phyloP scores from a whole-genome alignment of 2,329 filamentous ascomycete genomes.

The Chaetomium sp. region DNA sequence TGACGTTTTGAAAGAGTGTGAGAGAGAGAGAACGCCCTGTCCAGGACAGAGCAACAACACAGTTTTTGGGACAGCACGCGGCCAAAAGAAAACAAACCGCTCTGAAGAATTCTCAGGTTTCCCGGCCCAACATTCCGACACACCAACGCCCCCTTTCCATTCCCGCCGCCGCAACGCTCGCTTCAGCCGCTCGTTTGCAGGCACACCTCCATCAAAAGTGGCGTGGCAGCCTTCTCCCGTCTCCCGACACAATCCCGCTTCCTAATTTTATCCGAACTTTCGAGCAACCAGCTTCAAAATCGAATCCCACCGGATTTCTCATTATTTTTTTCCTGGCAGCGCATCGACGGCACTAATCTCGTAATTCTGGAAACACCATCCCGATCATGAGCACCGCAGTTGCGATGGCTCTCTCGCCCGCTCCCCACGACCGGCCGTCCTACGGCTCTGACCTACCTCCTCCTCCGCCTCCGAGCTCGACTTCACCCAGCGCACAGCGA shows the following conservation, averaged over 20 bases:
- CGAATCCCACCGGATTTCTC: constrained; percentile 4
- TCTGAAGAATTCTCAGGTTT: background rate
- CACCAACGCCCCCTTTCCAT: constrained; percentile 6
- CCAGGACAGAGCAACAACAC: background rate
- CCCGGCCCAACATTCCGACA: background rate
- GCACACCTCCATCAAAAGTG: background rate
- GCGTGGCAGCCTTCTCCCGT: background rate
- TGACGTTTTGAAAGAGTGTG: background rate
- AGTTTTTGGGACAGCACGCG: background rate
- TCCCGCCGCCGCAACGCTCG: constrained; percentile 15
- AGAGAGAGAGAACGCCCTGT: background rate
- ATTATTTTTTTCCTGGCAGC: background rate
- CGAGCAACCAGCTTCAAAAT: background rate
- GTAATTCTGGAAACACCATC: constrained; percentile 7
- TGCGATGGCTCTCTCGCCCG: constrained; percentile 62
- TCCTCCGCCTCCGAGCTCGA: constrained; percentile 32
- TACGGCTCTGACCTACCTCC: constrained; percentile 40
- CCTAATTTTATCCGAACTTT: constrained; percentile 12
- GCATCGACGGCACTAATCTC: constrained; percentile 1
- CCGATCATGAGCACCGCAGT: constrained; percentile 61
- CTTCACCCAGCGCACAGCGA: constrained; percentile 42
- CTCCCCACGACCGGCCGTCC: constrained; percentile 57
- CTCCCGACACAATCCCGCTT: constrained; percentile 6
- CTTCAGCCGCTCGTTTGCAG: constrained; percentile 9
- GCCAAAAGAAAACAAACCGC: background rate